A percentile compares a stretch with the other conserved stretches of the same genome.
phyloP scores from a whole-genome alignment of 305 asterid genomes.

The Fraxinus angustifolia region DNA sequence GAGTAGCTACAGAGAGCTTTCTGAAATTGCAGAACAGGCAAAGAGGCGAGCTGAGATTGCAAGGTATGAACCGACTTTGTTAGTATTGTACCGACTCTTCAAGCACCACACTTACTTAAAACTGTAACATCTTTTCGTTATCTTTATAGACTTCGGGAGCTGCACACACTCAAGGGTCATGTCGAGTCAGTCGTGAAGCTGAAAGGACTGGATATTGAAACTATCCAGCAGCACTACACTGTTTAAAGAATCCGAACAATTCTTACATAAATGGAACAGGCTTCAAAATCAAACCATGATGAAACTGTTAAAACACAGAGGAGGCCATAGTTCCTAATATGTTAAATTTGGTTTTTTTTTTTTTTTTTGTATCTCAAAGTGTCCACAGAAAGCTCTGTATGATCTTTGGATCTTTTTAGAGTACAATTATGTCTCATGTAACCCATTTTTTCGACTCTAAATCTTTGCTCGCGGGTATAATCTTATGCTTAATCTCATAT shows the following conservation, averaged over 20 bases:
- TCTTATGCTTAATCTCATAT: neutral
- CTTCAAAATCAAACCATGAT: neutral
- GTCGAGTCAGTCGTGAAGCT: constrained; percentile 53
- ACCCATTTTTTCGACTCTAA: neutral
- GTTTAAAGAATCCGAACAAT: constrained; percentile 22
- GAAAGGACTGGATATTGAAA: constrained; percentile 46
- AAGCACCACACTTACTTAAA: neutral
- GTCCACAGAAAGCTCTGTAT: neutral
- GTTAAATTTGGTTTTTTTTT: neutral
- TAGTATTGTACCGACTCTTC: neutral
- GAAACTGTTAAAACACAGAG: constrained; percentile 17
- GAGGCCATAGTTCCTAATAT: neutral
- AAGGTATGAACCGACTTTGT: constrained; percentile 27
- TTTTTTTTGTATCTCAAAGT: neutral
- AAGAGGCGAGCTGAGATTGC: constrained; percentile 55
- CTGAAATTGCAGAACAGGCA: constrained; percentile 58
- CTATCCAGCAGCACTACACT: constrained; percentile 50
- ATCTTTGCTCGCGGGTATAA: neutral
- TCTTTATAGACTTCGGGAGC: constrained; percentile 43
- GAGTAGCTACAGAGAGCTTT: constrained; percentile 43
- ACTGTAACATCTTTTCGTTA: neutral
- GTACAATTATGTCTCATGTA: neutral
- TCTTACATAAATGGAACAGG: neutral
- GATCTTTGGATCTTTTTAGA: neutral
- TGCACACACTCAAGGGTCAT: constrained; percentile 52